Percentiles rank a stretch among this genome's conserved stretches.
These are phyloP conservation scores for Ceratocystis lukuohia DNA, from an alignment of 2,329 filamentous ascomycete genomes.

Conservation along the genomic window DNA sequence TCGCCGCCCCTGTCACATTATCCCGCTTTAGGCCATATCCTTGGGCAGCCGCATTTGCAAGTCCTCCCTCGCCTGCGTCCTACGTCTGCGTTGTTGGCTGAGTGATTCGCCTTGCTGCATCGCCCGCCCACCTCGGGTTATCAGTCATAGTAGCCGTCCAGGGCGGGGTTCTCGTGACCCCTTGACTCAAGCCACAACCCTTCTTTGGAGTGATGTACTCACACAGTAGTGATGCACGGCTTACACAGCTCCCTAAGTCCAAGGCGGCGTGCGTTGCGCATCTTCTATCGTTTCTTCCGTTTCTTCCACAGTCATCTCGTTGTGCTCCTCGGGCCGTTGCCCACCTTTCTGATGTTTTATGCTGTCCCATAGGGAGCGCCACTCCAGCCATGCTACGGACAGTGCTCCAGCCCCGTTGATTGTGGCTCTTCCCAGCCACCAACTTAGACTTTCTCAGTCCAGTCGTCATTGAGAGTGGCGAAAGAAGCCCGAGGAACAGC, in stretches of 20 bases:
- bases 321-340: not conserved
- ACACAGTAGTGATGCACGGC: no score
- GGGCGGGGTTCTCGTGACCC: no score
- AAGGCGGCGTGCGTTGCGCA: no score
- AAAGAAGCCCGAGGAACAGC: not conserved
- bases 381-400: not conserved
- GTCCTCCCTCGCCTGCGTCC: not conserved
- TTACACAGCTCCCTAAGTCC: no score
- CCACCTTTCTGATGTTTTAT: no score
- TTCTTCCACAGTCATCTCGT: not conserved
- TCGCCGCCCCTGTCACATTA: not conserved
- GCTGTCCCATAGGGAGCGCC: not conserved
- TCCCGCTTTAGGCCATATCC: not conserved
- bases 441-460: not conserved
- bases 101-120: not conserved
- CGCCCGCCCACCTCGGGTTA: not conserved
- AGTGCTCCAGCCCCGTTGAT: not conserved
- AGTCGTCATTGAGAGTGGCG: not conserved
- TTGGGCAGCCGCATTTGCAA: not conserved
- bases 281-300: not conserved
- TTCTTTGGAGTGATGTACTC: no score
- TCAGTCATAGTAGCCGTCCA: not conserved
- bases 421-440: conserved; percentile 4
- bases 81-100: not conserved
- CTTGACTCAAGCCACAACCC: no score